A percentile compares a stretch with the other conserved stretches of the same genome.
phyloP scores from a whole-genome alignment of 306 rosid genomes.

The Pyrus betulifolia region DNA sequence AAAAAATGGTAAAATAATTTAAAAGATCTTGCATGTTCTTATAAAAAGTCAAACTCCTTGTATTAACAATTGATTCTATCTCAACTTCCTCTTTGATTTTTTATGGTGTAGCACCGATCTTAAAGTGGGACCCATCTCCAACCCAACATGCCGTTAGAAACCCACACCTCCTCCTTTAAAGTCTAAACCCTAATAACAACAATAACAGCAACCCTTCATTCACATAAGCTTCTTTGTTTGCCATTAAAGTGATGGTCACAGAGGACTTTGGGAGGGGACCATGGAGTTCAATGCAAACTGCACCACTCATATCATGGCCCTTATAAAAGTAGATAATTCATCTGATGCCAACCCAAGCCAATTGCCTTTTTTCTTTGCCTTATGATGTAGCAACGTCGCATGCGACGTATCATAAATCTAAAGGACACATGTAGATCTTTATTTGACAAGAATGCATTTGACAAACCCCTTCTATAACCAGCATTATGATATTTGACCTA shows the following conservation, averaged over 20 bases:
- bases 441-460: not conserved
- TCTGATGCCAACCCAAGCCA: constrained; percentile 35
- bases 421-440: constrained; percentile 11
- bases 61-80: not conserved
- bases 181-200: constrained; percentile 13
- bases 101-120: constrained; percentile 8
- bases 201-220: constrained; percentile 27
- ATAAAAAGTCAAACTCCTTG: too few species aligned
- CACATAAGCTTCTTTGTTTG: constrained; percentile 40
- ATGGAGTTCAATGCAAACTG: constrained; percentile 43
- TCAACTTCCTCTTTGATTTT: not conserved
- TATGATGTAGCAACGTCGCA: constrained; percentile 52
- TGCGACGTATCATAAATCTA: constrained; percentile 52
- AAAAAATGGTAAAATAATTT: too few species aligned
- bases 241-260: constrained; percentile 55
- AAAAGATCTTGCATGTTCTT: not conserved
- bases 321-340: constrained; percentile 34
- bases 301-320: constrained; percentile 27
- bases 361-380: constrained; percentile 29
- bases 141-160: constrained; percentile 22
- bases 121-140: constrained; percentile 17
- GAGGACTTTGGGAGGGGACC: constrained; percentile 40
- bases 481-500: not conserved
- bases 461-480: not conserved
- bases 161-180: not conserved